Evolutionary conservation across 2,329 filamentous ascomycete genomes (phyloP), one percentile per base, ranked within the genome.

Genomic region (Macrophomina pseudophaseolina): DNA sequence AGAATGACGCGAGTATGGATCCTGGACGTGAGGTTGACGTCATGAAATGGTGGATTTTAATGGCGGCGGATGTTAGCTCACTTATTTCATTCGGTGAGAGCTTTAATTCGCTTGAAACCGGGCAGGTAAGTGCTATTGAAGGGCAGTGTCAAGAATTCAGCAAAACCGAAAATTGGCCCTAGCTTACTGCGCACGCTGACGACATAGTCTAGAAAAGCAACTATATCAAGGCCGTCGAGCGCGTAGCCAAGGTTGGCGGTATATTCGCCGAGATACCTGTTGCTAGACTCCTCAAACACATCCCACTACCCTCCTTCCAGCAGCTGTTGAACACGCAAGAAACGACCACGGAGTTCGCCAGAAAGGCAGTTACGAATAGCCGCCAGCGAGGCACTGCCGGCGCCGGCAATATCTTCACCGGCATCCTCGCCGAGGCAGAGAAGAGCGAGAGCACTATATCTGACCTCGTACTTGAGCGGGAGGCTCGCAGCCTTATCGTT

Each of bases 51-150:
- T 76, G 72, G 71, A 79, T 77, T 8, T 73, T 81, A 9, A 75
- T 81, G 72, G 75, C 79, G 5, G 75, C 75, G 0, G 80, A 23
- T 23, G 23, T 23, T 23, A 23, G 23, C 23, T 23, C 23, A 23
- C 23, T 78, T 49, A 68, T 82, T 3, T 74, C 75, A 51, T 81
- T 81, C 68, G 80, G 80, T 16, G 76, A 80, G 44, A 74, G 71
- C 3, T 80, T 81, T 65, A 69, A 73, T 9, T 80, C 79, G 71
- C 69, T 81, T 7, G 73, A 80, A 46, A 68, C 68, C 8, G 79
- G 78, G 12, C 48, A 75, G 64, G 75, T 78, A 64, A 52, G 76
- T n/a, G 35, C 23, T 23, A 23, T 23, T 23, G 23, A 23, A 2
- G 1, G 23, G 23, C 23, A 23, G 23, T 23, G 1, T 44, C 40